Evolutionary conservation across 768 basidiomycete species (phyloP).

Genomic region (Termitomyces sp.): DNA sequence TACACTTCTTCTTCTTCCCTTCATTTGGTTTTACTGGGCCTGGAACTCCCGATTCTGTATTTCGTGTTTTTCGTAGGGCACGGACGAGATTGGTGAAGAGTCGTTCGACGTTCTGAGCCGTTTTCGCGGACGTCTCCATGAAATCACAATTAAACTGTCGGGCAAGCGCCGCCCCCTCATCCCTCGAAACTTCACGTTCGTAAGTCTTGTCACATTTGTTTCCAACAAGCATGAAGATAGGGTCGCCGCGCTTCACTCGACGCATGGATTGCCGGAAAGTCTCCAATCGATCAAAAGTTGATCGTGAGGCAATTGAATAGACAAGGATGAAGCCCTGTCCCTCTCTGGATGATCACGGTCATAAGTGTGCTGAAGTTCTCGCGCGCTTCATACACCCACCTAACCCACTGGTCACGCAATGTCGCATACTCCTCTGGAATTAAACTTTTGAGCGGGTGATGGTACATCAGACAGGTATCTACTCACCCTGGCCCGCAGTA

Average conservation of each 20-base stretch:
- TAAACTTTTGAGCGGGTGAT: slow-evolving; percentile 15
- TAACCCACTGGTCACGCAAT: slow-evolving; percentile 95
- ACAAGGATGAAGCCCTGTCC: slow-evolving; percentile 98
- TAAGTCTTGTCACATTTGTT: slow-evolving; percentile 95
- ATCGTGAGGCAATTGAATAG: slow-evolving; percentile 93
- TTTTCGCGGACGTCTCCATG: slow-evolving; percentile 96
- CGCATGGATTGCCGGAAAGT: slow-evolving; percentile 88
- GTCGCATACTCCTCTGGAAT: slow-evolving; percentile 92
- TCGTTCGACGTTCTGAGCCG: slow-evolving; percentile 85
- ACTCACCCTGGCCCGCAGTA: slow-evolving; percentile 93
- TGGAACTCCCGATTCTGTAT: slow-evolving; percentile 43
- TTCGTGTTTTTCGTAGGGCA: slow-evolving; percentile 70
- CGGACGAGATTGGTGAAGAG: slow-evolving; percentile 89
- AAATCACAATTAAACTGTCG: slow-evolving; percentile 87
- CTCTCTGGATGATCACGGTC: slow-evolving; percentile 50
- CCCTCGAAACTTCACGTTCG: slow-evolving; percentile 86
- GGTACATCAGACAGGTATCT: slow-evolving; percentile 1
- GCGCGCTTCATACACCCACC: slow-evolving; percentile 44
- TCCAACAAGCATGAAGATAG: slow-evolving; percentile 92
- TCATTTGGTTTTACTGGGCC: slow-evolving; percentile 36
- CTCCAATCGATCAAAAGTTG: slow-evolving; percentile 87
- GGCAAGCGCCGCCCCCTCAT: slow-evolving; percentile 84
- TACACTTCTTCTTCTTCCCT: slow-evolving; percentile 55
- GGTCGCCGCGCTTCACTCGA: slow-evolving; percentile 81
- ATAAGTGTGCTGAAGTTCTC: slow-evolving; percentile 3